Conservation (phyloP, 106 monocot genomes). For the Allium sativum region DNA sequence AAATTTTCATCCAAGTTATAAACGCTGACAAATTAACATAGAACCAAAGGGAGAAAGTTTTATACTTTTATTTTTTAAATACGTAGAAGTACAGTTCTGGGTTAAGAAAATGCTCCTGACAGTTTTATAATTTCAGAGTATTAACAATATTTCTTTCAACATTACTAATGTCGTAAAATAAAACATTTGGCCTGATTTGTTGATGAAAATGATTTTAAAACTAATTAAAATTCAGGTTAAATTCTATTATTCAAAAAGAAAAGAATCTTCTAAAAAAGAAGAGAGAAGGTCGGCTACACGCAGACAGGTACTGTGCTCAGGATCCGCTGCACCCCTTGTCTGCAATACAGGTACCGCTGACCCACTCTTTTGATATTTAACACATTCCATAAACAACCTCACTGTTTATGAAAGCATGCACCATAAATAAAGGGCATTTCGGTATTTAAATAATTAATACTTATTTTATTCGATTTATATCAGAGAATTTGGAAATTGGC, state of each 20-base stretch:
- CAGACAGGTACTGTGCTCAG: constrained; percentile 20
- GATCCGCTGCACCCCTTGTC: constrained; percentile 5
- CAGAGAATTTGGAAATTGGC: constrained; percentile 28
- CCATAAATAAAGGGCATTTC: neutral
- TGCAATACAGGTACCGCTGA: neutral
- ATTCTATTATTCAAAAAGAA: constrained; percentile 49
- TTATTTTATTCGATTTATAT: neutral
- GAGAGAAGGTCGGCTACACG: constrained; percentile 6
- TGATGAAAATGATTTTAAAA: neutral
- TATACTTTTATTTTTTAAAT: neutral
- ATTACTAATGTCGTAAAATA: neutral
- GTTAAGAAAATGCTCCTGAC: neutral
- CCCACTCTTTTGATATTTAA: neutral
- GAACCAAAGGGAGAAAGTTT: neutral
- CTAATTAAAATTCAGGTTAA: constrained; percentile 16
- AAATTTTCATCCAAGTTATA: too few relatives aligned
- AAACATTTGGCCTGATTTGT: neutral
- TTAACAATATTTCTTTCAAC: neutral
- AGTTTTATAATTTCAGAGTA: neutral
- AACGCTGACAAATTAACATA: too few relatives aligned
- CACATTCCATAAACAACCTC: neutral
- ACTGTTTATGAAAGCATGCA: neutral
- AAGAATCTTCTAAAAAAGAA: constrained; percentile 7
- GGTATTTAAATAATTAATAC: neutral
- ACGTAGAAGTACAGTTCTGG: neutral